Base-by-base conservation (phyloP, 2,329 filamentous ascomycete genomes). In the Aspergillus sp. region DNA sequence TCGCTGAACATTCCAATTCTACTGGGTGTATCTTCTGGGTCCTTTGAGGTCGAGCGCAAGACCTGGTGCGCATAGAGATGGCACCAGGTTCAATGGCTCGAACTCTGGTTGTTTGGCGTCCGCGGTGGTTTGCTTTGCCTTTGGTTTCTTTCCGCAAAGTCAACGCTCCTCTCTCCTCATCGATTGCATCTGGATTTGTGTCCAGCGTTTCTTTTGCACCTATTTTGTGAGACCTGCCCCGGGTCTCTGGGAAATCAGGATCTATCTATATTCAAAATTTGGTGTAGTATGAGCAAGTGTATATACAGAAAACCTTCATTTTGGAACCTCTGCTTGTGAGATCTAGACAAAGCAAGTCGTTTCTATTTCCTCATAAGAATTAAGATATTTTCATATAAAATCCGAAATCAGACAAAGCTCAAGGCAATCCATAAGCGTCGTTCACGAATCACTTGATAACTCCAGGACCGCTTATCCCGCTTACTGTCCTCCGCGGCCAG, bases 91-190 rank as follows among this genome's bases (percentile, higher is more conserved):
- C 17, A 7, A 5, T 19, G 19, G 19, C 40, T 21, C 16, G 16
- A 20, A 16, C 34, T 38, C 34, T 38, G 47, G 47, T 48, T 51
- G 38, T 31, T 52, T 32, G 16, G 41, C n/a, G 11, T 44, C 14
- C 51, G 51, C 54, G 53, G 49, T 49, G 36, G 48, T 50, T 52
- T 60, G 59, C 48, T 53, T 43, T 50, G 54, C 41, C 51, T 23
- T 23, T 45, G 21, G 29, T 52, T 50, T 46, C 25, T 17, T 50
- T 43, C 42, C 34, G 42, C 51, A 45, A 51, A 29, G 40, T 53
- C 42, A 29, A 53, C 55, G 62, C 59, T 64, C 62, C 61, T 64
- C 65, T 70, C 65, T 70, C 66, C 61, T 58, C 65, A 58, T 60
- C 56, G 59, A 58, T 61, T 57, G 61, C 61, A 63, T 59, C 55